phyloP scores from a whole-genome alignment of 495 filamentous ascomycete genomes.

The Platismatia glauca region DNA sequence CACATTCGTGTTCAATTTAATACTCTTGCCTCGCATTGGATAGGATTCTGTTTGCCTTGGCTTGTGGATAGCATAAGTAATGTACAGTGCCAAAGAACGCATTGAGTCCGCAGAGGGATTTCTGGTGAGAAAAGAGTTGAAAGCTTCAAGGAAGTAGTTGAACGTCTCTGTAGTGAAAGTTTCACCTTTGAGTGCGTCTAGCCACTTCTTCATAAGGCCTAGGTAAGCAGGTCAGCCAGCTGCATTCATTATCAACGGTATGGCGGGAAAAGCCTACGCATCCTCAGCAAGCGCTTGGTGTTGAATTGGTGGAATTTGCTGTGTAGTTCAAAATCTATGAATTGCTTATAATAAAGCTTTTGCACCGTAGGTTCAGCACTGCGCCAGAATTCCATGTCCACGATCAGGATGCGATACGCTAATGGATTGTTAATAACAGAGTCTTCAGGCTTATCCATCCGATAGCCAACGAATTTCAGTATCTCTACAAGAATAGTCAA shows the following conservation, averaged over 20 bases:
- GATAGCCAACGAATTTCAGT: conserved; percentile 80
- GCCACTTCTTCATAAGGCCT: conserved; percentile 83
- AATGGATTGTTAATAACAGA: conserved; percentile 93
- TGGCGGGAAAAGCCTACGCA: conserved; percentile 57
- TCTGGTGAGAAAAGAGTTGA: conserved; percentile 66
- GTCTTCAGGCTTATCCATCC: conserved; percentile 61
- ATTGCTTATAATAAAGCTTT: conserved; percentile 85
- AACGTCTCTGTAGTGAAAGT: conserved; percentile 61
- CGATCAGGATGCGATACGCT: conserved; percentile 81
- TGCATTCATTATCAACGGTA: neutral
- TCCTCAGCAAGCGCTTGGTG: conserved; percentile 68
- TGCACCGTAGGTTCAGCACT: conserved; percentile 63
- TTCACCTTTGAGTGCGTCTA: conserved; percentile 82
- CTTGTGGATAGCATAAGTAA: conserved; percentile 85
- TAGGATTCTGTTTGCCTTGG: conserved; percentile 1
- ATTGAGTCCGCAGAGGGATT: conserved; percentile 74
- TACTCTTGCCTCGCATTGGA: conserved; percentile 40
- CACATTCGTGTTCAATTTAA: conserved; percentile 31
- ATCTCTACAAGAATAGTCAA: conserved; percentile 66
- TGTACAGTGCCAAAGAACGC: conserved; percentile 80
- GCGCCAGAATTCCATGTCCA: conserved; percentile 89
- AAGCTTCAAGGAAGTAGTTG: conserved; percentile 63
- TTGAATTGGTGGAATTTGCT: conserved; percentile 94
- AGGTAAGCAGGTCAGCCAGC: conserved; percentile 20
- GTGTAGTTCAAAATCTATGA: conserved; percentile 66